These are phyloP conservation scores for Chaetomium globosum DNA, from an alignment of 2,329 filamentous ascomycete genomes.

Conservation along the genomic window DNA sequence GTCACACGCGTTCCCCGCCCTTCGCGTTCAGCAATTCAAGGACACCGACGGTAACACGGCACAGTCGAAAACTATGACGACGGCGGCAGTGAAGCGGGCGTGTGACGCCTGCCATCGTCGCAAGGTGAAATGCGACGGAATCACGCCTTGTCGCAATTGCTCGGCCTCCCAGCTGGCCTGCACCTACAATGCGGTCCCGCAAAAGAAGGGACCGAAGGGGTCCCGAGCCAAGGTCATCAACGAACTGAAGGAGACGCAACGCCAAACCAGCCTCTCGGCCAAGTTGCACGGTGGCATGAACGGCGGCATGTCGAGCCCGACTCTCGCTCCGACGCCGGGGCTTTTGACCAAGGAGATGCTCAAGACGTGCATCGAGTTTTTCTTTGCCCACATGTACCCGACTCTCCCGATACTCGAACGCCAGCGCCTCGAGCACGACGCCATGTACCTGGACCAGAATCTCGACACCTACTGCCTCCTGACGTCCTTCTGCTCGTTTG, in stretches of 20 bases:
- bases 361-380: constrained; percentile 68
- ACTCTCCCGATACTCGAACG: constrained; percentile 65
- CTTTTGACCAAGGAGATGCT: constrained; percentile 64
- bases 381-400: constrained; percentile 67
- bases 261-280: constrained; percentile 64
- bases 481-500: constrained; percentile 66
- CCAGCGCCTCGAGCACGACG: constrained; percentile 59
- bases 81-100: constrained; percentile 61
- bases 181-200: constrained; percentile 74
- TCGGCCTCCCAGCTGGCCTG: constrained; percentile 66
- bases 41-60: constrained; percentile 25
- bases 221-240: constrained; percentile 75
- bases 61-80: constrained; percentile 46
- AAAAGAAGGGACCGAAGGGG: constrained; percentile 77
- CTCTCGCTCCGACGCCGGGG: constrained; percentile 59
- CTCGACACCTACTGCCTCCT: constrained; percentile 66
- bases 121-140: constrained; percentile 73
- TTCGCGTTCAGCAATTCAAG: constrained; percentile 27
- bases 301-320: constrained; percentile 51
- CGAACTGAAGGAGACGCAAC: constrained; percentile 69
- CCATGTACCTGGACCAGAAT: constrained; percentile 63
- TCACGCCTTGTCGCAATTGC: constrained; percentile 73
- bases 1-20: constrained; percentile 32
- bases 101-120: constrained; percentile 75
- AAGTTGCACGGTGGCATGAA: constrained; percentile 62